Evolutionary conservation across 768 basidiomycete species (phyloP).

Genomic region (Lentinus brumalis): DNA sequence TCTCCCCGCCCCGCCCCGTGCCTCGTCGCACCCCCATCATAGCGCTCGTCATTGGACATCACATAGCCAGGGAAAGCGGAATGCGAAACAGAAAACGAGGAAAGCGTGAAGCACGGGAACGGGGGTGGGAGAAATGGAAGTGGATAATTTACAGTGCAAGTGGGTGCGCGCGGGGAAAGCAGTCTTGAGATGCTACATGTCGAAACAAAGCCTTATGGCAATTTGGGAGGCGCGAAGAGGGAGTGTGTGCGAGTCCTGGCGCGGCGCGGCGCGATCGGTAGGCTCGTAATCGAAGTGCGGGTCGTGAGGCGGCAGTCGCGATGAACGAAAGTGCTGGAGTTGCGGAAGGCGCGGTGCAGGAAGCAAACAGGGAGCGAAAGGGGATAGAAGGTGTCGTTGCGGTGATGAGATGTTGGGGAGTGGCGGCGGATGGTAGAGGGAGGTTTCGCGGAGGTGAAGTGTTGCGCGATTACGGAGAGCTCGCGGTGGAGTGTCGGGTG

Average conservation of each 20-base stretch:
- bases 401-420: neutral
- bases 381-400: neutral
- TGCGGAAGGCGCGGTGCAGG: neutral
- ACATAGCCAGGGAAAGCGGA: neutral
- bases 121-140: slow-evolving; percentile 5
- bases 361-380: neutral
- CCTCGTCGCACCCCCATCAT: neutral
- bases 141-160: slow-evolving; percentile 12
- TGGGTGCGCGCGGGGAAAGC: neutral
- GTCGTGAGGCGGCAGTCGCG: slow-evolving; percentile 7
- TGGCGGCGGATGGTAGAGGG: neutral
- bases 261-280: neutral
- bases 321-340: slow-evolving; percentile 4
- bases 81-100: neutral
- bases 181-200: slow-evolving; percentile 2
- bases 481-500: slow-evolving; percentile 11
- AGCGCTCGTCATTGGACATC: neutral
- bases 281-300: neutral
- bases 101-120: neutral
- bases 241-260: slow-evolving; percentile 7
- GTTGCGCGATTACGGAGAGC: slow-evolving; percentile 13
- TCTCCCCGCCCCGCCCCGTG: neutral
- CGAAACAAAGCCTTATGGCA: neutral
- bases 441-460: slow-evolving; percentile 2
- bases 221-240: slow-evolving; percentile 3